Evolutionary conservation across 345 rosid species (phyloP).

Genomic region (Euphorbia lathyris): DNA sequence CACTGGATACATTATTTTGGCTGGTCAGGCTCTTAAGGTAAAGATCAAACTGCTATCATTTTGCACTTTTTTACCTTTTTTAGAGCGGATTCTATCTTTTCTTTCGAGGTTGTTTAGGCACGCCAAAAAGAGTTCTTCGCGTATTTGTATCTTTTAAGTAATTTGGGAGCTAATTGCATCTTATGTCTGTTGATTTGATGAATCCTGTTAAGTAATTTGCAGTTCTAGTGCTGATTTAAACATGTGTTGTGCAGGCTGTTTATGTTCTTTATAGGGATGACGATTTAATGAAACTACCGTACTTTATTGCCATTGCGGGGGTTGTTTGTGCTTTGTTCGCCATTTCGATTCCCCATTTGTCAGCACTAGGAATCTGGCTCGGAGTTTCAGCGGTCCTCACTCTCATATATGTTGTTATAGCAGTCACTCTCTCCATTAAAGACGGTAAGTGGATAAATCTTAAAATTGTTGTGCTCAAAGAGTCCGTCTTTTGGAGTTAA

Average conservation of each 20-base stretch:
- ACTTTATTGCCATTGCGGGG: constrained; percentile 51
- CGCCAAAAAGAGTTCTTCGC: too few species aligned
- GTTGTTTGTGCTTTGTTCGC: constrained; percentile 64
- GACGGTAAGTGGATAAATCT: constrained; percentile 50
- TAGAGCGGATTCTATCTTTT: not conserved
- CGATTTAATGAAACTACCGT: constrained; percentile 50
- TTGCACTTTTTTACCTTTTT: not conserved
- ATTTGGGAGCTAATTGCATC: not conserved
- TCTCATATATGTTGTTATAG: constrained; percentile 54
- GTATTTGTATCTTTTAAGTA: too few species aligned
- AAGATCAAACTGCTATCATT: constrained; percentile 1
- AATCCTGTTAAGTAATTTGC: too few species aligned
- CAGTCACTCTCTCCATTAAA: constrained; percentile 49
- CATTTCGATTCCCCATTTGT: constrained; percentile 75
- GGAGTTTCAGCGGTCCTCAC: constrained; percentile 74
- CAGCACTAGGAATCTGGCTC: constrained; percentile 82
- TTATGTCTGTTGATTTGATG: too few species aligned
- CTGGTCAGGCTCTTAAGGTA: constrained; percentile 76
- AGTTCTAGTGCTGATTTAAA: too few species aligned
- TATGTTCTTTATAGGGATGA: constrained; percentile 52
- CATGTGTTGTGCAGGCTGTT: constrained; percentile 42
- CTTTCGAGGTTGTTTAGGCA: too few species aligned
- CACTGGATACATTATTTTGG: constrained; percentile 50
- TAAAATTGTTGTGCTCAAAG: not conserved
- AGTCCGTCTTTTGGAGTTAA: not conserved